phyloP scores from a whole-genome alignment of 805 yeast species.

The Candida alai region DNA sequence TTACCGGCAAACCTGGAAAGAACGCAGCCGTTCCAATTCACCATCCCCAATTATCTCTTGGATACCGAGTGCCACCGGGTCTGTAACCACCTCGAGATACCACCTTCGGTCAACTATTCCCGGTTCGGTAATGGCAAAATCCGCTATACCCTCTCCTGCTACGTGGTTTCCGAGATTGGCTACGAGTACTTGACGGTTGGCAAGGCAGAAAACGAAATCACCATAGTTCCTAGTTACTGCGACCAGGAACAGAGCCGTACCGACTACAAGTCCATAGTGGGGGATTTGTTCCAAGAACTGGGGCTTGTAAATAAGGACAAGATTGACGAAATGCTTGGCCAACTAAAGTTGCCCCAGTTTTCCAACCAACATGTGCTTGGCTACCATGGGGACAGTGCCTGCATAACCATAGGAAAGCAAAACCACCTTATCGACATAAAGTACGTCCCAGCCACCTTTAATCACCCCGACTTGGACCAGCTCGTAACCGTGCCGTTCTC shows the following conservation, averaged over 20 bases:
- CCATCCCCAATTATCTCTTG: constrained; percentile 10
- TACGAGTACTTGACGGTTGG: constrained; percentile 1
- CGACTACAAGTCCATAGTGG: constrained; percentile 1
- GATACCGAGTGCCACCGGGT: constrained; percentile 6
- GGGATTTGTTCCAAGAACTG: neutral
- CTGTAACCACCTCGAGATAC: constrained; percentile 8
- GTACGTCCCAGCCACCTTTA: constrained; percentile 5
- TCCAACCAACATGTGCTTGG: neutral
- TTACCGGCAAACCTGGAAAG: constrained; percentile 2
- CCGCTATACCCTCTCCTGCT: constrained; percentile 7
- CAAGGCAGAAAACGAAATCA: neutral
- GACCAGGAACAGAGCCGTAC: neutral
- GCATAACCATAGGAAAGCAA: no score
- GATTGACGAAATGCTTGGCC: neutral
- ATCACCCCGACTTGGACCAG: constrained; percentile 5
- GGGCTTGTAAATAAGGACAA: constrained; percentile 2
- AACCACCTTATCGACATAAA: constrained; percentile 4
- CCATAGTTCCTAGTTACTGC: constrained; percentile 4
- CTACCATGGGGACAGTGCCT: no score
- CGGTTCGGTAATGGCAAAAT: constrained; percentile 1
- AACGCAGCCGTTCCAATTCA: constrained; percentile 10
- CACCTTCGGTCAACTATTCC: constrained; percentile 6
- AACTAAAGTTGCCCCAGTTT: constrained; percentile 1
- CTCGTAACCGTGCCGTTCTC: neutral
- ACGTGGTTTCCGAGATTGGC: constrained; percentile 1